Evolutionary conservation across 176 grass and related monocot genomes (phyloP).

Genomic region (Elaeis guineensis): DNA sequence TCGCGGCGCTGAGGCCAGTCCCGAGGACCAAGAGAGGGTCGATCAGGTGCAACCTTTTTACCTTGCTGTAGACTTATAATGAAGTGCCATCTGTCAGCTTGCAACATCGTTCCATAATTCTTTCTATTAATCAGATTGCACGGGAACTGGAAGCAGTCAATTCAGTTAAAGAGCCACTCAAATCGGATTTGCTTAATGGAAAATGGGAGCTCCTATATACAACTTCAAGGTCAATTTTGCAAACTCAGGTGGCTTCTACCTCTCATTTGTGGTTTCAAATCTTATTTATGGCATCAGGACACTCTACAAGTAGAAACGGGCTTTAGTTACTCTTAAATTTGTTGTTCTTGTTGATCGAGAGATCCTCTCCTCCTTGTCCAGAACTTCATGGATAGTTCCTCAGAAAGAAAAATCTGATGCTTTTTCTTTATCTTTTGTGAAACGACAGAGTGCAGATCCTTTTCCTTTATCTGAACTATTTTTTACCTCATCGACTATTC

Average conservation of each 20-base stretch:
- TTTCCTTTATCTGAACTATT: too few species aligned
- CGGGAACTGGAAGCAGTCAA: conserved; percentile 54
- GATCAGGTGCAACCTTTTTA: conserved; percentile 34
- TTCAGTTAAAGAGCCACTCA: conserved; percentile 69
- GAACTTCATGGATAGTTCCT: too few species aligned
- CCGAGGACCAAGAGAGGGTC: conserved; percentile 52
- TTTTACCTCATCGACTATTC: too few species aligned
- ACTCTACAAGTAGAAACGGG: too few species aligned
- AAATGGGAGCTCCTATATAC: conserved; percentile 94
- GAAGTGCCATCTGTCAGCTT: neutral
- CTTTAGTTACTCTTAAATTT: too few species aligned
- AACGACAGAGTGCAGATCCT: too few species aligned
- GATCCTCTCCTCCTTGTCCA: too few species aligned
- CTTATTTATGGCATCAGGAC: too few species aligned
- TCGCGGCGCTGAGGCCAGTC: conserved; percentile 55
- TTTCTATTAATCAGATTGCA: conserved; percentile 36
- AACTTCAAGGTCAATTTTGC: conserved; percentile 66
- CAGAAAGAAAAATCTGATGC: too few species aligned
- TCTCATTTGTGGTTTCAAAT: neutral
- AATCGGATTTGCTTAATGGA: conserved; percentile 79
- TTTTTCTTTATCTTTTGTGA: too few species aligned
- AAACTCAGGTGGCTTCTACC: conserved; percentile 42
- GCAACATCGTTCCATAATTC: neutral
- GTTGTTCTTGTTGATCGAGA: too few species aligned
- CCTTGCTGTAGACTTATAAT: too few species aligned